Evolutionary conservation across 495 filamentous ascomycete genomes (phyloP).

Genomic region (Penicillium daleae): DNA sequence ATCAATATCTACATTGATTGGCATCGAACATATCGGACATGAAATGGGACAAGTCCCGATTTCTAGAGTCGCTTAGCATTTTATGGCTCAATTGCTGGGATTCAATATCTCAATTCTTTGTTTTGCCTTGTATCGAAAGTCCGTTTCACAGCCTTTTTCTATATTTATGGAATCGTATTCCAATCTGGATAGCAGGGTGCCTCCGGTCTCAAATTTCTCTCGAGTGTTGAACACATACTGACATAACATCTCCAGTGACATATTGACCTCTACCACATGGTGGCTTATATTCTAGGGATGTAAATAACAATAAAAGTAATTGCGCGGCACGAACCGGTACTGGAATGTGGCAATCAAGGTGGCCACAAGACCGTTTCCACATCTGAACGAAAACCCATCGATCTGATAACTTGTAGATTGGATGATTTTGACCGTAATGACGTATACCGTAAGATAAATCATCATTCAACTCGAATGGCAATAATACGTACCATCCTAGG

Average conservation of each 20-base stretch:
- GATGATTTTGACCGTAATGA: not conserved
- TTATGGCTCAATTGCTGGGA: not conserved
- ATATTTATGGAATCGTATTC: no score
- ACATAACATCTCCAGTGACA: not conserved
- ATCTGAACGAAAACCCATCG: not conserved
- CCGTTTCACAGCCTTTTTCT: no score
- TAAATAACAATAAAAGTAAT: not conserved
- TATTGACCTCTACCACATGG: not conserved
- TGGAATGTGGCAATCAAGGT: not conserved
- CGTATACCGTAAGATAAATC: not conserved
- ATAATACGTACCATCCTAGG: no score
- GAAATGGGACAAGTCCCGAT: not conserved
- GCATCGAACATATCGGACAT: not conserved
- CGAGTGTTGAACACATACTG: not conserved
- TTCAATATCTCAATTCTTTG: not conserved
- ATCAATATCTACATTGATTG: constrained; percentile 14
- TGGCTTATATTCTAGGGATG: no score
- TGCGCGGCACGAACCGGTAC: no score
- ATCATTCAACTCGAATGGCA: no score
- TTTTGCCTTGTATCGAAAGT: no score
- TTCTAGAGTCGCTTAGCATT: not conserved
- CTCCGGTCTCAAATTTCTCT: not conserved
- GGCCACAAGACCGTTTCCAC: not conserved
- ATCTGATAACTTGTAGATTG: not conserved
- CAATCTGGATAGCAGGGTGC: no score